Evolutionary conservation across 371 early-diverging fungal genomes (phyloP).

Genomic region (Batkoa obscura): DNA sequence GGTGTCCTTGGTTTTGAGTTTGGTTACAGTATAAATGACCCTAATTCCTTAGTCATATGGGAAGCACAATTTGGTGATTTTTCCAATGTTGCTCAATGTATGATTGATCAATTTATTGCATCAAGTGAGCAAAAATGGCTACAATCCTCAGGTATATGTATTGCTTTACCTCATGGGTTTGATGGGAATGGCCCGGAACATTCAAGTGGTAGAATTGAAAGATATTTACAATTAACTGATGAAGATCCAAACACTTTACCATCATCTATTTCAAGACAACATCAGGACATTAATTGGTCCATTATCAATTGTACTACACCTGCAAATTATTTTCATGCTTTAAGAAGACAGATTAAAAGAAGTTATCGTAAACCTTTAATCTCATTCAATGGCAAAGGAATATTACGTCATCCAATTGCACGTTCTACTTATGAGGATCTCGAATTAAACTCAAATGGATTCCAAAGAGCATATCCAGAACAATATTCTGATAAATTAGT

Average conservation of each 20-base stretch:
- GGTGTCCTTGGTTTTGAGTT: slow-evolving; percentile 92
- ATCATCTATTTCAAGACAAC: slow-evolving; percentile 14
- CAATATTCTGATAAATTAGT: slow-evolving; percentile 57
- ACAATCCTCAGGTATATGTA: slow-evolving; percentile 67
- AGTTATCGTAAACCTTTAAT: slow-evolving; percentile 82
- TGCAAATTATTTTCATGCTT: slow-evolving; percentile 88
- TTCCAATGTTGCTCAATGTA: slow-evolving; percentile 89
- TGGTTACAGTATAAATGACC: slow-evolving; percentile 75
- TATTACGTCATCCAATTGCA: slow-evolving; percentile 36
- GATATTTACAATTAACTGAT: slow-evolving; percentile 73
- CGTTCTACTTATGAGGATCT: slow-evolving; percentile 5
- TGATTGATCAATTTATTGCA: slow-evolving; percentile 78
- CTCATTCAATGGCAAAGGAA: slow-evolving; percentile 67
- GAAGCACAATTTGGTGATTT: slow-evolving; percentile 98
- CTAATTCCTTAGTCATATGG: slow-evolving; percentile 74
- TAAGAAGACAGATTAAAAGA: slow-evolving; percentile 75
- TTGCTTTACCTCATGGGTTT: slow-evolving; percentile 90
- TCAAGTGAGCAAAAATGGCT: slow-evolving; percentile 89
- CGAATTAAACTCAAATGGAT: slow-evolving; percentile 20
- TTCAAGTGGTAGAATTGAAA: slow-evolving; percentile 68
- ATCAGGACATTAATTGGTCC: slow-evolving; percentile 66
- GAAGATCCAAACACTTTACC: slow-evolving; percentile 42
- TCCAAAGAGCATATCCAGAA: slow-evolving; percentile 67
- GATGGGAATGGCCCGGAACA: slow-evolving; percentile 97
- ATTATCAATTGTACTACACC: slow-evolving; percentile 85